Percentiles rank a stretch among this genome's conserved stretches.
These are phyloP conservation scores for Talaromyces marneffei DNA, from an alignment of 2,329 filamentous ascomycete genomes.

Conservation along the genomic window DNA sequence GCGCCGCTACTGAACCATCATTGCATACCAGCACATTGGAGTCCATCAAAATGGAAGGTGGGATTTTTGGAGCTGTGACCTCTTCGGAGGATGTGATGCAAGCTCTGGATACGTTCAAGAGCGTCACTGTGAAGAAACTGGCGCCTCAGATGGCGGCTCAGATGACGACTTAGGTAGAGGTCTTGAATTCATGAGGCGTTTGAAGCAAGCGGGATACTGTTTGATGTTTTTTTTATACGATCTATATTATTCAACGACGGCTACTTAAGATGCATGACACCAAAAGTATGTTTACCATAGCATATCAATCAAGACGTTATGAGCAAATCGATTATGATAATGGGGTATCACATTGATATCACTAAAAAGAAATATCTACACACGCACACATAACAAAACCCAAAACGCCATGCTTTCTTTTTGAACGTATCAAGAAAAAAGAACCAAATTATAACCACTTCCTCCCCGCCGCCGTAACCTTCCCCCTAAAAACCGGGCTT, in stretches of 20 bases:
- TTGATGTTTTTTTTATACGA: not conserved
- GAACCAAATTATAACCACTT: constrained; percentile 66
- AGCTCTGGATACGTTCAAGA: constrained; percentile 40
- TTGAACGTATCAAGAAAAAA: not conserved
- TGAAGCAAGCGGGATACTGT: not conserved
- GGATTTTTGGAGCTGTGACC: constrained; percentile 39
- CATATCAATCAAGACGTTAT: not conserved
- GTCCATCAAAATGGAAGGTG: constrained; percentile 44
- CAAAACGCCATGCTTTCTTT: not conserved
- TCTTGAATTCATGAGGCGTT: not conserved
- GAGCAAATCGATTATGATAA: not conserved
- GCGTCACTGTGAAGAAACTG: constrained; percentile 38
- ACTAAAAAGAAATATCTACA: not conserved
- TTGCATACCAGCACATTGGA: constrained; percentile 40
- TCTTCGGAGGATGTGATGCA: constrained; percentile 37
- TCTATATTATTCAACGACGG: not conserved
- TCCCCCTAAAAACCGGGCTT: constrained; percentile 76
- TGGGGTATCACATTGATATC: constrained; percentile 8
- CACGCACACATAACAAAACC: not conserved
- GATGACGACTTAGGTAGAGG: not conserved
- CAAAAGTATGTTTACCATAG: not conserved
- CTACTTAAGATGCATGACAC: not conserved
- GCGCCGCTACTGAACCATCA: constrained; percentile 37
- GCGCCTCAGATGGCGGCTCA: constrained; percentile 33
- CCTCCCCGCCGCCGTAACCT: constrained; percentile 80